Evolutionary conservation across 129 eudicot genomes (phyloP).

Genomic region (Escallonia herrerae): DNA sequence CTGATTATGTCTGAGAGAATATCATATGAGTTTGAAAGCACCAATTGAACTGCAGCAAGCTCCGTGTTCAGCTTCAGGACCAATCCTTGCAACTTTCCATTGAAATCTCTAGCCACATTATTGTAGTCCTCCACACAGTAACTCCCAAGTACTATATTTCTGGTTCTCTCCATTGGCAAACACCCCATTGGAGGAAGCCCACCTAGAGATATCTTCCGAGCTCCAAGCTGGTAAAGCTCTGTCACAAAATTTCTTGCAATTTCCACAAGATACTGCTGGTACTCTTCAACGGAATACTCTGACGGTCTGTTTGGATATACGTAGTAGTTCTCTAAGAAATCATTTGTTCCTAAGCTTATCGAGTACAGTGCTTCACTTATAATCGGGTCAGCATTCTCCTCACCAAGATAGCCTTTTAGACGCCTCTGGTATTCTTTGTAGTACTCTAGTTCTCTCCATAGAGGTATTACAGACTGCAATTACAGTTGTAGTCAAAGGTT

Average conservation of each 20-base stretch:
- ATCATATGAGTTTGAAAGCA: slow-evolving; percentile 60
- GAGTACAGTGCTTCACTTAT: slow-evolving; percentile 61
- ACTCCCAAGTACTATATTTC: slow-evolving; percentile 21
- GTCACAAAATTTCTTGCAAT: slow-evolving; percentile 46
- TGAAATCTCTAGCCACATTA: slow-evolving; percentile 55
- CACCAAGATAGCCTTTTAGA: slow-evolving; percentile 48
- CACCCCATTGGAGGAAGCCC: slow-evolving; percentile 97
- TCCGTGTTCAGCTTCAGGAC: slow-evolving; percentile 40
- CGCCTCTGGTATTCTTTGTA: slow-evolving; percentile 61
- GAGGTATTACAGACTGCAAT: slow-evolving; percentile 80
- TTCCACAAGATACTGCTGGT: slow-evolving; percentile 43
- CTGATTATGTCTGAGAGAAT: slow-evolving; percentile 48
- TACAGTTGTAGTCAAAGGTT: slow-evolving; percentile 1
- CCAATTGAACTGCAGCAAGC: slow-evolving; percentile 52
- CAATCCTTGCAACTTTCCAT: slow-evolving; percentile 48
- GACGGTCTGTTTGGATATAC: slow-evolving; percentile 39
- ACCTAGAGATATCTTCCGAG: too few relatives aligned
- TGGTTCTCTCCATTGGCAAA: slow-evolving; percentile 63
- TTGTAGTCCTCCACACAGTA: slow-evolving; percentile 52
- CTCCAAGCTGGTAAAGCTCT: slow-evolving; percentile 47
- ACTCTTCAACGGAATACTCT: slow-evolving; percentile 41
- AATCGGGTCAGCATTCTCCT: slow-evolving; percentile 28
- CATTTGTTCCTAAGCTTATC: slow-evolving; percentile 83
- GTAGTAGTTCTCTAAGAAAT: slow-evolving; percentile 77
- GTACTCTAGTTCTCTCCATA: slow-evolving; percentile 68